Evolutionary conservation across 176 grass and related monocot species (phyloP).

Genomic region (Zoysia japonica): DNA sequence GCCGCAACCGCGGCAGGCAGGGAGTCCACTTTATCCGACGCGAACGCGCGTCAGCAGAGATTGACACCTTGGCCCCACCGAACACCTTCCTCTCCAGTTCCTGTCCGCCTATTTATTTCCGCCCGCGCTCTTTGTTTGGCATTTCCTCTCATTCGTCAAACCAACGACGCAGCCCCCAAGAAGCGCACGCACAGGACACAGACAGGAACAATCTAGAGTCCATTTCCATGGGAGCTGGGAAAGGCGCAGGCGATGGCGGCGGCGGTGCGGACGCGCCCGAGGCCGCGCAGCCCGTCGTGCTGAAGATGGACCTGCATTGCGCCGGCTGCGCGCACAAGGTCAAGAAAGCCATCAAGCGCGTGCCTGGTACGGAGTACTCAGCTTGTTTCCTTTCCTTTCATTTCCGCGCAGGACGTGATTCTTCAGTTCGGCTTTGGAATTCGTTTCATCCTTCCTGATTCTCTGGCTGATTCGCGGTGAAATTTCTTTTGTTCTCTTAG

Average conservation of each 20-base stretch:
- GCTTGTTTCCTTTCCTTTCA: too few species aligned
- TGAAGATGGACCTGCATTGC: slow-evolving; percentile 71
- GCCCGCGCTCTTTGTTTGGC: background rate
- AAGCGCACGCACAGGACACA: background rate
- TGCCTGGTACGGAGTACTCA: slow-evolving; percentile 39
- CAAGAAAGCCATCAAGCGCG: slow-evolving; percentile 42
- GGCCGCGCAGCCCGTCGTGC: slow-evolving; percentile 42
- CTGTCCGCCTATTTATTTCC: slow-evolving; percentile 15
- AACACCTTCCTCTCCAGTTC: background rate
- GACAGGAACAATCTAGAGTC: background rate
- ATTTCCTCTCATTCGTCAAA: slow-evolving; percentile 22
- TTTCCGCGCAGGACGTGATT: background rate
- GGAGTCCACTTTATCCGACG: slow-evolving; percentile 15
- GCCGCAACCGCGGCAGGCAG: background rate
- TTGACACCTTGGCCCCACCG: background rate
- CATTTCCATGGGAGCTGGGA: slow-evolving; percentile 32
- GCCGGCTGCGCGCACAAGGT: slow-evolving; percentile 82
- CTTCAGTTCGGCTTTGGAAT: too few species aligned
- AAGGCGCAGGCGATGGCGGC: background rate
- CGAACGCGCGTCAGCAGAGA: slow-evolving; percentile 10
- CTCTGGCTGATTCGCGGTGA: background rate
- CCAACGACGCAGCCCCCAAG: background rate
- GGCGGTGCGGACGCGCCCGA: background rate
- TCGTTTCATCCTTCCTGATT: background rate
- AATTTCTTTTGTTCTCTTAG: background rate